Evolutionary conservation across 75 land plant genomes (phyloP), one percentile per base, ranked within the genome.

Genomic region (Selaginella moellendorffii): DNA sequence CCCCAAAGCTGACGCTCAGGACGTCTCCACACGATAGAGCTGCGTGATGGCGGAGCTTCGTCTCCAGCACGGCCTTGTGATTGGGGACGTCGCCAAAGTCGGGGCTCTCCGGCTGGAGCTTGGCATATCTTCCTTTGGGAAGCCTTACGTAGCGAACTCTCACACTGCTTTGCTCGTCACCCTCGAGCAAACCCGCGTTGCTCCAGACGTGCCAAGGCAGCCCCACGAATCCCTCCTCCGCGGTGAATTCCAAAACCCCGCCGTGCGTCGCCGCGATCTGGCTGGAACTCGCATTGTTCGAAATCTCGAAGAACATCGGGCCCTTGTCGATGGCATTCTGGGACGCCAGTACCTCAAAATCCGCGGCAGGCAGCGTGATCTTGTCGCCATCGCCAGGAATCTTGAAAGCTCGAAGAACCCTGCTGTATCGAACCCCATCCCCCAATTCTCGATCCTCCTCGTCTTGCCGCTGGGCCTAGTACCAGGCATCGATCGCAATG

Each of bases 171-270:
- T 36, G 46, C 46, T 36, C 20, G 0, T 36, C 22, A 8, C 62
- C 8, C 1, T 63, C 53, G 1, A 46, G 19, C 28, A 66, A 25
- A 14, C 65, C 69, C 9, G 23, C 67, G 62, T 88, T 88, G 24
- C 22, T 64, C 97, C 95, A 91, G 2, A 82, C 75, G 74, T 88
- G 89, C 18, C 80, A 78, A 62, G 97, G 95, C 61, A 91, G 77
- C 67, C 72, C 84, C 17, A 76, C 88, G 66, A 52, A 76, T 9
- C 89, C 97, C 70, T 88, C 96, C 28, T 74, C 69, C 28, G 97
- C 88, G 69, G 95, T 91, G 64, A 91, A 91, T 56, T 91, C 86
- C 51, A 91, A 68, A 31, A 91, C 97, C 30, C 97, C 97, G 19
- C 82, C 74, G 71, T 91, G 89, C 1, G 95, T 88, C n/a, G n/a